Base-by-base conservation (phyloP, 768 basidiomycete species). In the Pulveroboletus sp. region DNA sequence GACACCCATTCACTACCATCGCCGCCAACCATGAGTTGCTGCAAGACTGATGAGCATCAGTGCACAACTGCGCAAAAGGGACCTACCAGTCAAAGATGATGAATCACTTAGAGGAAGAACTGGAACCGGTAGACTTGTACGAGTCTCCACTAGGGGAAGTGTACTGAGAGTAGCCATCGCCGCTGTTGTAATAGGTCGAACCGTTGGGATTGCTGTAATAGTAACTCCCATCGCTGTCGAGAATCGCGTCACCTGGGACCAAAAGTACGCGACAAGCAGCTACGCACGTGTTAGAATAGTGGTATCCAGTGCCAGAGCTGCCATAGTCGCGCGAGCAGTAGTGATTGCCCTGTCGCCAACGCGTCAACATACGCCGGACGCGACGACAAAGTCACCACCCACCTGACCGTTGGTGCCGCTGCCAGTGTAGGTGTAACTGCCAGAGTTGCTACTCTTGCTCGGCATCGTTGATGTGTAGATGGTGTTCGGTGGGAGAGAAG, bases 131-230 rank as follows among this genome's bases (percentile, higher is more conserved):
- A 23, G 69, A 69, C 53, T 64, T 71, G 63, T 50, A 35, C 8
- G 60, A 59, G 21, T 55, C 1, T 23, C 72, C 73, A 23, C 56
- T 64, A 4, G 80, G 75, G 2, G 78, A 62, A 2, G 80, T 83
- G 64, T 84, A 82, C 45, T 71, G 64, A 17, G 75, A 62, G 52
- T 68, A 59, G 0, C 82, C 82, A 13, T 13, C 49, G 0, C 79
- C 80, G 33, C 37, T 72, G 65, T 82, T 74, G 59, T 83, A 76
- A 60, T 85, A 85, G 5, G 72, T 82, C 1, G 80, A 82, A 0
- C 79, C 77, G 40, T 85, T 71, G 39, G 79, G 63, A 70, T 85
- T 85, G 41, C 57, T 60, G 64, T 85, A 85, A 59, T 84, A 83
- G 66, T 85, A 85, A 49, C 77, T 76, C 3, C 80, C 82, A 45